Percentiles rank a stretch among this genome's conserved stretches.
phyloP scores from a whole-genome alignment of 108 stramenopile species.

The Nitzschia palea region DNA sequence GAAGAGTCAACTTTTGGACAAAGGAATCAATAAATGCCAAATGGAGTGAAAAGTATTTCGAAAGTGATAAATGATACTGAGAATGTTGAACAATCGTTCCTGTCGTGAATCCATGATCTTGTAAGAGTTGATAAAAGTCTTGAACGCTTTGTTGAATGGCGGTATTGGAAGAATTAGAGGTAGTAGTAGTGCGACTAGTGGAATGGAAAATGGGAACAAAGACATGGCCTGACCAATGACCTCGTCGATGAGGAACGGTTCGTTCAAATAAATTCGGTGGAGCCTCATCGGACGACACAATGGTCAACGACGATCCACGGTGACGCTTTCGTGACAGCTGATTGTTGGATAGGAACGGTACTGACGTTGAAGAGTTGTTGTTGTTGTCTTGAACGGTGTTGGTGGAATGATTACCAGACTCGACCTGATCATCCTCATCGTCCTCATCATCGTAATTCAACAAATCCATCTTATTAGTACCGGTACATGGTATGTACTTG shows the following conservation, averaged over 20 bases:
- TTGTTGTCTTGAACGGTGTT: too few species aligned
- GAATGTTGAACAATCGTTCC: constrained; percentile 28
- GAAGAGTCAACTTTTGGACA: constrained; percentile 17
- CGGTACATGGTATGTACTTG: too few species aligned
- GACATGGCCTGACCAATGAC: constrained; percentile 54
- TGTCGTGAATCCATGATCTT: neutral
- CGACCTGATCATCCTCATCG: too few species aligned
- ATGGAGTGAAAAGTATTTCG: constrained; percentile 45
- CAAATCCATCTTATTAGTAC: too few species aligned
- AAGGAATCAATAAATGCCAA: constrained; percentile 37
- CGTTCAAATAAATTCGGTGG: constrained; percentile 12
- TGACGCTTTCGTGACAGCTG: too few species aligned
- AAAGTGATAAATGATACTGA: constrained; percentile 40
- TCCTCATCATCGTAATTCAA: too few species aligned
- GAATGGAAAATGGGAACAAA: constrained; percentile 32
- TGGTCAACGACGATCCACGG: constrained; percentile 1
- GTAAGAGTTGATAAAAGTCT: too few species aligned
- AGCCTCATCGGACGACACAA: constrained; percentile 20
- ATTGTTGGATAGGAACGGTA: neutral
- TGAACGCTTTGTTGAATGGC: too few species aligned
- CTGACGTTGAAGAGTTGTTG: too few species aligned
- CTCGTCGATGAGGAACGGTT: constrained; percentile 38
- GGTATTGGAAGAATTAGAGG: too few species aligned
- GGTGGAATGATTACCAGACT: too few species aligned
- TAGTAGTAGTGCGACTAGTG: too few species aligned